phyloP scores from a whole-genome alignment of 1,139 yeast species.

The Yamadazyma atmosphaerica region DNA sequence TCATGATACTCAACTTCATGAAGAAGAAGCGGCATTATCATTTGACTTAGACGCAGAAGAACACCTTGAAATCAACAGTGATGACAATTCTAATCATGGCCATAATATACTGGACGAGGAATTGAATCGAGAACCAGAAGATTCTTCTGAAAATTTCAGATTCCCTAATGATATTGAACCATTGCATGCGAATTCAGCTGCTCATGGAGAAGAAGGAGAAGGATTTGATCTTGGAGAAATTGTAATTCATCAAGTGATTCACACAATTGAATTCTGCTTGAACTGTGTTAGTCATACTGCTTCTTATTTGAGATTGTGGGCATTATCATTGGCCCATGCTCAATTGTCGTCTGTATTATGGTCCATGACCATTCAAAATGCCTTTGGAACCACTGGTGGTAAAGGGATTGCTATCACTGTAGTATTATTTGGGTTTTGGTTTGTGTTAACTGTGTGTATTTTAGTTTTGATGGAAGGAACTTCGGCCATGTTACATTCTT shows the following conservation, averaged over 20 bases:
- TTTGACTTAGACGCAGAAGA: slow-evolving; percentile 21
- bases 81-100: slow-evolving; percentile 22
- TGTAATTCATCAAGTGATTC: slow-evolving; percentile 96
- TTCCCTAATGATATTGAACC: slow-evolving; percentile 54
- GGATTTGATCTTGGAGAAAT: slow-evolving; percentile 83
- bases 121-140: slow-evolving; percentile 20
- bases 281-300: slow-evolving; percentile 99
- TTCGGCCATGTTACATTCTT: slow-evolving; percentile 95
- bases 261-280: slow-evolving; percentile 96
- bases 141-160: slow-evolving; percentile 27
- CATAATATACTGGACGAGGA: too few species aligned
- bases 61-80: slow-evolving; percentile 2
- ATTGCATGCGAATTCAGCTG: slow-evolving; percentile 29
- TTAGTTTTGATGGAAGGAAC: slow-evolving; percentile 98
- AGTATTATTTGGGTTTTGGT: slow-evolving; percentile 90
- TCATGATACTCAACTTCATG: slow-evolving; percentile 34
- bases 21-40: slow-evolving; percentile 30
- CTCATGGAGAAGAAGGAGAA: slow-evolving; percentile 35
- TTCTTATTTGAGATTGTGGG: slow-evolving; percentile 95
- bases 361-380: slow-evolving; percentile 89
- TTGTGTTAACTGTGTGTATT: slow-evolving; percentile 83
- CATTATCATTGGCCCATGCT: slow-evolving; percentile 94
- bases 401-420: slow-evolving; percentile 74
- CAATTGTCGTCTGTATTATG: slow-evolving; percentile 93
- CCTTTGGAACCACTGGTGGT: slow-evolving; percentile 68